Base-by-base conservation (phyloP, 169 alveolate genomes). In the Cryptosporidium parvum region DNA sequence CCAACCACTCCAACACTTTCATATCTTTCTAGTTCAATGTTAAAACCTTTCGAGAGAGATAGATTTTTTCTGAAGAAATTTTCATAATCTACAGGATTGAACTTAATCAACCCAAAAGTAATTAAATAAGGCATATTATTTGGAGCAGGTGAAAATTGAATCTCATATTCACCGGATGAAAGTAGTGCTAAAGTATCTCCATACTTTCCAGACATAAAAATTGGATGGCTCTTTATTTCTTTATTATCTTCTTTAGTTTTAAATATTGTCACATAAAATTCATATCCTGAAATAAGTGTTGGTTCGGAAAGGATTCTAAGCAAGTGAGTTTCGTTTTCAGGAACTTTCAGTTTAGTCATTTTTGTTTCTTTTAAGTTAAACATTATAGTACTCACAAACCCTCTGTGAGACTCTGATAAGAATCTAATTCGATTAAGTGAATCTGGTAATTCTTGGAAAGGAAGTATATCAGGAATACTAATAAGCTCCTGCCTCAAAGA, bases 401-500 rank as follows among this genome's bases (percentile, higher is more conserved):
- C 68, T 45, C 42, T 42, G 5, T 80, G 67, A 8, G 56, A n/a
- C 18, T 58, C 70, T 7, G 89, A 70, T n/a, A 80, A 48, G 23
- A 80, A 80, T 16, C 89, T 80, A 42, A 80, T n/a, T 31, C 89
- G 62, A 42, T 80, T 80, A 26, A 80, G 56, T 10, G 89, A 80
- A 51, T 80, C 89, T 3, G 89, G 89, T 9, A 80, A 73, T 16
- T 59, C 75, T 23, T 62, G 89, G 29, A 65, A 80, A n/a, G 89
- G 89, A 26, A 80, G 65, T 37, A 80, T 62, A 67, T 80, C 89
- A 3, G 89, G 89, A 26, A 80, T 80, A 8, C 56, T 45, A 18
- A 80, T 33, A 1, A 80, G 75, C 45, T 80, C 89, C 48, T 80
- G 89, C 16, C 89, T 42, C 18, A 80, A 26, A 23, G 89, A 80